Percentiles rank a stretch among this genome's conserved stretches.
Evolutionary conservation across 2,329 filamentous ascomycete genomes (phyloP).

Genomic region (Dothistroma septosporum): DNA sequence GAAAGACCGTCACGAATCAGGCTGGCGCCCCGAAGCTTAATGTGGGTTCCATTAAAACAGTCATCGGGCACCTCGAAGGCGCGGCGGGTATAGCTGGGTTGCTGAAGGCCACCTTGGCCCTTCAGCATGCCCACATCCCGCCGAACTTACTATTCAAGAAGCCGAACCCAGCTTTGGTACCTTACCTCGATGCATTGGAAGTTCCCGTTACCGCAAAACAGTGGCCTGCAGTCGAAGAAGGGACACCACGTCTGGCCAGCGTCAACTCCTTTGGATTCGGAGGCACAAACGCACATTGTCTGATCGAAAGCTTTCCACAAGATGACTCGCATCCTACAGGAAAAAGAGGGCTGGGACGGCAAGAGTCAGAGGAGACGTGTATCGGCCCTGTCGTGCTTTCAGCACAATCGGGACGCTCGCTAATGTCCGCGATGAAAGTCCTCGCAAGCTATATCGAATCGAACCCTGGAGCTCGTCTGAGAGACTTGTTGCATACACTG

Average conservation of each 20-base stretch:
- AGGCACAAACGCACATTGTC: constrained; percentile 25
- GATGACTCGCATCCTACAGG: too few species aligned
- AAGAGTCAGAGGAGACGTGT: too few species aligned
- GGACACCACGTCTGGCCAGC: constrained; percentile 12
- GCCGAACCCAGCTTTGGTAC: constrained; percentile 29
- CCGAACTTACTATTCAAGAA: constrained; percentile 26
- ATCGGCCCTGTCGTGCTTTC: too few species aligned
- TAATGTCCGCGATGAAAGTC: too few species aligned
- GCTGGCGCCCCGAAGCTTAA: constrained; percentile 8
- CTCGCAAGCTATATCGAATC: too few species aligned
- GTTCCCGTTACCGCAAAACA: constrained; percentile 23
- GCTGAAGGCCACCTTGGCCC: constrained; percentile 27
- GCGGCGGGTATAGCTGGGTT: constrained; percentile 23
- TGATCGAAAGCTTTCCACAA: constrained; percentile 25
- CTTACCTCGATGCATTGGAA: constrained; percentile 18
- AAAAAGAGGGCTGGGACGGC: too few species aligned
- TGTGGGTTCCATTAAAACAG: constrained; percentile 28
- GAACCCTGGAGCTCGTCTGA: too few species aligned
- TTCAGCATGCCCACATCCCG: constrained; percentile 28
- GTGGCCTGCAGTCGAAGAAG: constrained; percentile 27
- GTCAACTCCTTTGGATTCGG: constrained; percentile 28
- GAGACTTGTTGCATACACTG: too few species aligned
- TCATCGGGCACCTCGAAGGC: constrained; percentile 26
- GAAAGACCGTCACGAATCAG: neutral
- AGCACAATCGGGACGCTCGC: too few species aligned